Conservation (phyloP, 495 filamentous ascomycete genomes). For the Podospora australis region DNA sequence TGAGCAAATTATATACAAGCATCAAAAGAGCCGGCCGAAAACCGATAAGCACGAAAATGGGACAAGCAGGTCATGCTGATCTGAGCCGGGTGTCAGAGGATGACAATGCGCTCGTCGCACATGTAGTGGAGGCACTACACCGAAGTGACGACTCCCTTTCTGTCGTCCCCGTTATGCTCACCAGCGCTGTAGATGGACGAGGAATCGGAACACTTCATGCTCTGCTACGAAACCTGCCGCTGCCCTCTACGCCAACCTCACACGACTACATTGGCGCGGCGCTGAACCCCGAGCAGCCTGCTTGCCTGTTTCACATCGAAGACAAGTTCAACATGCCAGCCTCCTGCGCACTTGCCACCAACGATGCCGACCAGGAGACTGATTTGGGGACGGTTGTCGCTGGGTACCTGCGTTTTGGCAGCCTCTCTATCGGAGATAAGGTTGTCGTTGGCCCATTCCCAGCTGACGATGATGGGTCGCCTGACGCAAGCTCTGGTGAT, state of each 20-base stretch:
- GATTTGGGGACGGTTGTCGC: constrained; percentile 60
- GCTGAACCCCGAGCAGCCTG: constrained; percentile 44
- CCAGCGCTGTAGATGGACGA: constrained; percentile 77
- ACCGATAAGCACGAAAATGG: constrained; percentile 59
- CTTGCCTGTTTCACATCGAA: constrained; percentile 76
- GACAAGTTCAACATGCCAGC: constrained; percentile 60
- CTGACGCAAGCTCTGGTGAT: constrained; percentile 31
- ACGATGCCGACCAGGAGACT: constrained; percentile 27
- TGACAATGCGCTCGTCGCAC: constrained; percentile 48
- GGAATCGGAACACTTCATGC: constrained; percentile 79
- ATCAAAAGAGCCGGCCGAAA: constrained; percentile 69
- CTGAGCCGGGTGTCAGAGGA: constrained; percentile 29
- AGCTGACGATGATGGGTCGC: constrained; percentile 34
- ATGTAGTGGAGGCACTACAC: constrained; percentile 40
- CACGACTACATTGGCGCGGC: constrained; percentile 37
- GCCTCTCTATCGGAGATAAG: constrained; percentile 69
- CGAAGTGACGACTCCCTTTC: constrained; percentile 40
- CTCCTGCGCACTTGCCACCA: constrained; percentile 37
- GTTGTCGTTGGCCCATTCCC: constrained; percentile 76
- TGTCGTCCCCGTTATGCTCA: constrained; percentile 78
- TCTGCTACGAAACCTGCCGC: constrained; percentile 68
- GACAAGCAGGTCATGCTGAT: constrained; percentile 27
- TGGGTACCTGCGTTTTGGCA: constrained; percentile 74
- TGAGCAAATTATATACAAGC: constrained; percentile 66
- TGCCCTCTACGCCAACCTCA: constrained; percentile 51